Conservation (phyloP, 306 rosid genomes). For the Herpetospermum pedunculosum region DNA sequence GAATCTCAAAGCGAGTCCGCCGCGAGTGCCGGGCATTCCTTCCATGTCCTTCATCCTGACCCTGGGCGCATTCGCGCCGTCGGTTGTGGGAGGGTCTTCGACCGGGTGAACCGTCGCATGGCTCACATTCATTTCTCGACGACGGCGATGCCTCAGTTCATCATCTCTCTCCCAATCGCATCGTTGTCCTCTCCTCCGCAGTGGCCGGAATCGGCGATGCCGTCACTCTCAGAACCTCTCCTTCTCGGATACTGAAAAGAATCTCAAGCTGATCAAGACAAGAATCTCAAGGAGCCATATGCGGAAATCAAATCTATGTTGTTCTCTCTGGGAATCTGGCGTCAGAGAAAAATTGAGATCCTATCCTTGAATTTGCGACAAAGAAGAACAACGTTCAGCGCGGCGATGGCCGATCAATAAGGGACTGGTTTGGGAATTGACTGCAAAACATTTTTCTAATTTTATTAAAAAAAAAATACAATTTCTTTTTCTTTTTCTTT, state of each 20-base stretch:
- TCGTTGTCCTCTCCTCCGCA: neutral
- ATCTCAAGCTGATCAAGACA: neutral
- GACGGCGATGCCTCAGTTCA: conserved; percentile 4
- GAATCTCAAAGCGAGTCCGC: conserved; percentile 55
- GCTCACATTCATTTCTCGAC: conserved; percentile 73
- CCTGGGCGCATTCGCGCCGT: conserved; percentile 41
- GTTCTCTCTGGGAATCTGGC: neutral
- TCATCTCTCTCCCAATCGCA: neutral
- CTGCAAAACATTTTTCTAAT: neutral
- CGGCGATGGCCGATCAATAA: neutral
- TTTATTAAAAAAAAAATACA: no score
- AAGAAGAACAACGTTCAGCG: neutral
- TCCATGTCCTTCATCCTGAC: conserved; percentile 79
- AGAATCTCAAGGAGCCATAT: neutral
- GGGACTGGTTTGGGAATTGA: neutral
- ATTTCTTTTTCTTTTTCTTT: no score
- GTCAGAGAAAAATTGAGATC: neutral
- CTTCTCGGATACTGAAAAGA: neutral
- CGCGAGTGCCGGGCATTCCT: conserved; percentile 90
- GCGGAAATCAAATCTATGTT: neutral
- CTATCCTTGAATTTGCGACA: neutral
- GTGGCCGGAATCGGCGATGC: neutral
- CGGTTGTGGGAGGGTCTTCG: conserved; percentile 49
- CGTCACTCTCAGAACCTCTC: neutral
- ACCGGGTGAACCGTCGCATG: conserved; percentile 85